Percentiles rank a stretch among this genome's conserved stretches.
phyloP scores from a whole-genome alignment of 495 filamentous ascomycete species.

The Lichina pygmaea region DNA sequence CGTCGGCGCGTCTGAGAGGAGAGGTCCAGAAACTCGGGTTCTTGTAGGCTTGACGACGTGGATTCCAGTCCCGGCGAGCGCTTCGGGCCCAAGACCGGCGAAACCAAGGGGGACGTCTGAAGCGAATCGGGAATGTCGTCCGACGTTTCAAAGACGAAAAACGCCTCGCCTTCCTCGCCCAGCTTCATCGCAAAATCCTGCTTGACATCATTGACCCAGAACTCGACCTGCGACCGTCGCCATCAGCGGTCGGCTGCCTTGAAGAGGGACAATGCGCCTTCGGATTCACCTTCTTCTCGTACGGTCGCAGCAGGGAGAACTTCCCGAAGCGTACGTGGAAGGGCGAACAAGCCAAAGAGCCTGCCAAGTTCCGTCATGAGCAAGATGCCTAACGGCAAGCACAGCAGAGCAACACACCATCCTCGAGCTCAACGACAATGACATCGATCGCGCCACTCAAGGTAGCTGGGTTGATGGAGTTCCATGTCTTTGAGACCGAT shows the following conservation, averaged over 20 bases:
- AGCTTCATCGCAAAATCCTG: conserved; percentile 96
- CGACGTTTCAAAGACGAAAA: conserved; percentile 92
- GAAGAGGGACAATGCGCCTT: background rate
- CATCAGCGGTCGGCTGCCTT: conserved; percentile 6
- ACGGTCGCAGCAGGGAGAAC: conserved; percentile 83
- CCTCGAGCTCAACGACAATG: conserved; percentile 91
- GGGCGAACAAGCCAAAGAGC: conserved; percentile 66
- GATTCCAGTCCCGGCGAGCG: conserved; percentile 25
- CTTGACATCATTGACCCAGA: conserved; percentile 74
- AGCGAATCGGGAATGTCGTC: conserved; percentile 66
- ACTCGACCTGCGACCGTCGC: conserved; percentile 39
- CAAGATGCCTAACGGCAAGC: background rate
- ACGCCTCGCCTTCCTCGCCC: conserved; percentile 89
- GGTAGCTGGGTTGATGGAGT: conserved; percentile 95
- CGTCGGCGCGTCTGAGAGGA: background rate
- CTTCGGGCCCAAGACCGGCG: conserved; percentile 57
- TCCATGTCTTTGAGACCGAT: conserved; percentile 95
- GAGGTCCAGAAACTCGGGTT: conserved; percentile 66
- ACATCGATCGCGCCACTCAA: conserved; percentile 96
- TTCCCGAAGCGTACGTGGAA: conserved; percentile 99
- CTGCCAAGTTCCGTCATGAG: conserved; percentile 11
- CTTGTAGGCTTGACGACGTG: conserved; percentile 30
- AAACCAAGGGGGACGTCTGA: conserved; percentile 83
- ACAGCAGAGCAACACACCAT: conserved; percentile 26
- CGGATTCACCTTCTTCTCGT: conserved; percentile 64